Evolutionary conservation across 1,284 basidiomycete species (phyloP).

Genomic region (Leccinum pachyderme): DNA sequence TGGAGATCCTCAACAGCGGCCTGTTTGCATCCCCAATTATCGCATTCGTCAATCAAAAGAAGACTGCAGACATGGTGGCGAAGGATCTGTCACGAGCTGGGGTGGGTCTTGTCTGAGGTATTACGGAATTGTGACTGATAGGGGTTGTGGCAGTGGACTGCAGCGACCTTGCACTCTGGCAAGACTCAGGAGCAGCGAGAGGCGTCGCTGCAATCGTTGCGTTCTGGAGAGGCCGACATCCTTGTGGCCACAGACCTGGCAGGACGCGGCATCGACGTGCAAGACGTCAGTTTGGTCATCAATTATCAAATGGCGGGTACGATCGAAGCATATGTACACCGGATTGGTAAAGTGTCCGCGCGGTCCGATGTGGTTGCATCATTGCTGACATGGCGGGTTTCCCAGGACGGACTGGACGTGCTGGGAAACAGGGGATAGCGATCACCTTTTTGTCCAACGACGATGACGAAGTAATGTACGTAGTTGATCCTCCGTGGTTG

Average conservation of each 20-base stretch:
- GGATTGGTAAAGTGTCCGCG: conserved; percentile 66
- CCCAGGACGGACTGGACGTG: conserved; percentile 90
- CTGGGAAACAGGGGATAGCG: conserved; percentile 89
- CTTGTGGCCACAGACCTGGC: conserved; percentile 97
- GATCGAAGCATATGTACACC: conserved; percentile 96
- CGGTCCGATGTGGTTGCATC: neutral
- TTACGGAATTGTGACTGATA: conserved; percentile 9
- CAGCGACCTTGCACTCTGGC: conserved; percentile 91
- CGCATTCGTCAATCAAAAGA: conserved; percentile 99
- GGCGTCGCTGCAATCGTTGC: conserved; percentile 82
- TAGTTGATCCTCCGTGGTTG: conserved; percentile 22
- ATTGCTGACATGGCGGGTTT: conserved; percentile 4
- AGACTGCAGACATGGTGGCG: conserved; percentile 95
- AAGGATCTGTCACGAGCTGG: conserved; percentile 87
- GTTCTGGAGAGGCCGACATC: conserved; percentile 80
- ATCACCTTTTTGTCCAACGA: conserved; percentile 96
- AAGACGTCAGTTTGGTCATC: conserved; percentile 93
- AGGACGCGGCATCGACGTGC: conserved; percentile 97
- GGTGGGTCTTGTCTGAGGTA: conserved; percentile 41
- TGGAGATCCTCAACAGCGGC: conserved; percentile 89
- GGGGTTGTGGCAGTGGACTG: conserved; percentile 62
- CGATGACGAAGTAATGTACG: conserved; percentile 96
- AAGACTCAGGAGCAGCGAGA: conserved; percentile 98
- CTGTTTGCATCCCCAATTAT: conserved; percentile 90
- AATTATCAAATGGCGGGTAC: conserved; percentile 97